These are phyloP conservation scores for Petunia hybrid DNA, from an alignment of 305 asterid genomes.

Conservation along the genomic window DNA sequence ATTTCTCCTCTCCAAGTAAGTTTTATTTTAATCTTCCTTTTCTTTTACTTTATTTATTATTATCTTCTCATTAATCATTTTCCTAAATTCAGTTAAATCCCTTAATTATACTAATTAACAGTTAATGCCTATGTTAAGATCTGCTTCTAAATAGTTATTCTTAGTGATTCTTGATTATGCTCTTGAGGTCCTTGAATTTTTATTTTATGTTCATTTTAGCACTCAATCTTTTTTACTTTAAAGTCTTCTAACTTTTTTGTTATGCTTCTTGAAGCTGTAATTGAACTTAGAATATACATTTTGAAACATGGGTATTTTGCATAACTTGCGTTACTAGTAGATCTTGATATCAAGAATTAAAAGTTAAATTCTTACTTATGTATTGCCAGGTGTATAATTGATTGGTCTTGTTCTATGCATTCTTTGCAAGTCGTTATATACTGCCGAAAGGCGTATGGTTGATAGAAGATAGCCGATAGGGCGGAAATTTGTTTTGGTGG, in stretches of 20 bases:
- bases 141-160: constrained; percentile 7
- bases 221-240: background rate
- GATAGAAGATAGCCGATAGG: constrained; percentile 16
- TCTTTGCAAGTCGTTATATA: background rate
- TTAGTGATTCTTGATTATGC: background rate
- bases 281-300: no score
- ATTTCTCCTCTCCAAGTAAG: constrained; percentile 28
- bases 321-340: no score
- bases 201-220: background rate
- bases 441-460: background rate
- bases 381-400: background rate
- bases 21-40: constrained; percentile 19
- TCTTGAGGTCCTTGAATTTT: background rate
- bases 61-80: constrained; percentile 6
- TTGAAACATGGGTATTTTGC: no score
- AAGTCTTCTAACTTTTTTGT: no score
- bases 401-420: constrained; percentile 3
- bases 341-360: no score
- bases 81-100: background rate
- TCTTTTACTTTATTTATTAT: constrained; percentile 43
- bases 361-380: no score
- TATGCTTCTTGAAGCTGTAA: no score
- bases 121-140: constrained; percentile 2
- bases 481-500: background rate
- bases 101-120: background rate